Base-by-base conservation (phyloP, 2,329 filamentous ascomycete species). In the Thelonectria discophora region DNA sequence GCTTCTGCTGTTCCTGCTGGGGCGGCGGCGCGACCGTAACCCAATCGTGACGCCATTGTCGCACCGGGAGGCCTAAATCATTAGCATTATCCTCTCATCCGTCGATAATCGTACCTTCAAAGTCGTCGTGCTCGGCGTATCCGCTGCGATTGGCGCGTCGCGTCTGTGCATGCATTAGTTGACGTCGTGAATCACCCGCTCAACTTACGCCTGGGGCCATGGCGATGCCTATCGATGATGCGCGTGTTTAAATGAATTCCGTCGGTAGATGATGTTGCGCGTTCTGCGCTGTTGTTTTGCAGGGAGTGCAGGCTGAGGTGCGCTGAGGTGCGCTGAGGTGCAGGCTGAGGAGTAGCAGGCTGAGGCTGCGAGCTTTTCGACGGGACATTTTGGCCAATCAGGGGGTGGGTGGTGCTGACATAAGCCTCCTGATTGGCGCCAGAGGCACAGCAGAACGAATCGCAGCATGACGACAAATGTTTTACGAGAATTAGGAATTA, bases 21-120 rank as follows among this genome's bases (percentile, higher is more conserved):
- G 84, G 80, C 12, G 86, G 86, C 54, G 92, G 89, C 67, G 87
- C 88, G 72, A 94, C 80, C 43, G 80, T 89, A 58, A 92, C 84
- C 78, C 81, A 82, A 60, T 90, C 88, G 65, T 91, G 88, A 58
- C 91, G 88, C 90, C 93, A 98, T 85, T 97, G 93, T 72, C 93
- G 90, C 60, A 97, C 90, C 15, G 94, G 94, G 11, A 97, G 84
- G 62, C 93, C 92, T 83, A 86, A 81, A 45, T 76, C 56, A 75
- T 68, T 57, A 65, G 43, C 30, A 51, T 21, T 24, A 42, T 10
- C 9, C 11, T 55, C 21, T 48, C 40, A 49, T 51, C 12, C n/a
- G 32, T 18, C 47, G 20, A 40, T 37, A 2, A 58, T 49, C 69
- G 60, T 74, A 84, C 82, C 85, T 77, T 88, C 86, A 58, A 88